phyloP scores from a whole-genome alignment of 179 eudicot genomes.

The Heliamphora pulchella region DNA sequence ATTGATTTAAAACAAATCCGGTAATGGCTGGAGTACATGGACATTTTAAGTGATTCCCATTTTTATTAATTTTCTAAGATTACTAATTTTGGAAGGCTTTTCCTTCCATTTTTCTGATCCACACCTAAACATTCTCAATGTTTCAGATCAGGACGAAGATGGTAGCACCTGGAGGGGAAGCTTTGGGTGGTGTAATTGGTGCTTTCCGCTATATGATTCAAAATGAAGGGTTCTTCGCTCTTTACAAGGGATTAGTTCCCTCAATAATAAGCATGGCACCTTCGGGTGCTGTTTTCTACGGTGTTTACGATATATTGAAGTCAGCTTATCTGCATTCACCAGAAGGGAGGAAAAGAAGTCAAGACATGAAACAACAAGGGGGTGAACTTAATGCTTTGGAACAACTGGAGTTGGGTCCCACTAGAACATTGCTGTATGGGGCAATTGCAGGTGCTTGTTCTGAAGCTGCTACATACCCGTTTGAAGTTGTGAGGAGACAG shows the following conservation, averaged over 20 bases:
- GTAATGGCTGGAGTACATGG: background rate
- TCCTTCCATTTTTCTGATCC: background rate
- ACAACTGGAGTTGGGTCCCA: constrained; percentile 77
- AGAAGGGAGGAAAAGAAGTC: constrained; percentile 63
- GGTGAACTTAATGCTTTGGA: constrained; percentile 66
- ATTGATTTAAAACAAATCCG: background rate
- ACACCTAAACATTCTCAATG: constrained; percentile 19
- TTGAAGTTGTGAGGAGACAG: constrained; percentile 97
- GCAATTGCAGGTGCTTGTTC: constrained; percentile 97
- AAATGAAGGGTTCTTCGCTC: constrained; percentile 91
- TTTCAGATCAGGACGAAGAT: constrained; percentile 78
- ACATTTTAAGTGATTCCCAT: background rate
- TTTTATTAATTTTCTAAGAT: background rate
- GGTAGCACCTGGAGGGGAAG: constrained; percentile 98
- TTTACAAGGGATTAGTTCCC: constrained; percentile 87
- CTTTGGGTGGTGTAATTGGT: constrained; percentile 83
- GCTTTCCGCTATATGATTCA: constrained; percentile 68
- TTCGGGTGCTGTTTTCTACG: constrained; percentile 92
- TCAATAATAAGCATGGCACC: constrained; percentile 95
- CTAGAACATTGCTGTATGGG: constrained; percentile 78
- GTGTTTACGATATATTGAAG: constrained; percentile 88
- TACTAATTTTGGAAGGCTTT: background rate
- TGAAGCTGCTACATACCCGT: constrained; percentile 96
- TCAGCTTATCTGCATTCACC: constrained; percentile 86
- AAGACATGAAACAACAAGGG: constrained; percentile 60